phyloP scores from a whole-genome alignment of 345 rosid species.

The Angophora floribunda region DNA sequence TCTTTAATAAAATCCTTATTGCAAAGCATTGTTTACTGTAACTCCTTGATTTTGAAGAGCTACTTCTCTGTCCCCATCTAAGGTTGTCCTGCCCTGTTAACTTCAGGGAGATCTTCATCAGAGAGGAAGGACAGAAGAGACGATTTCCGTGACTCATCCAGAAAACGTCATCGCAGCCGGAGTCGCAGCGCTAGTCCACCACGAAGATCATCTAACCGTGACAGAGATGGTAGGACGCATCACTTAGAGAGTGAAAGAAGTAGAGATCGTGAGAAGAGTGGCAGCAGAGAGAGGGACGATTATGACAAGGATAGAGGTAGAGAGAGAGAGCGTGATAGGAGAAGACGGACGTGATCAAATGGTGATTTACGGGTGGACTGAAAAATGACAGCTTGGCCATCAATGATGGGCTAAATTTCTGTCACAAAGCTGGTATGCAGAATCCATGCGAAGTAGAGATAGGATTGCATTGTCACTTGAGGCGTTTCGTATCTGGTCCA shows the following conservation, averaged over 20 bases:
- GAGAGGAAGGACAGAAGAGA: constrained; percentile 67
- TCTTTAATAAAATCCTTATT: background rate
- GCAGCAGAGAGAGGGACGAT: constrained; percentile 64
- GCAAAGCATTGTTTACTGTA: background rate
- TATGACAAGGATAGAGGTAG: constrained; percentile 53
- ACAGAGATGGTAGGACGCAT: constrained; percentile 30
- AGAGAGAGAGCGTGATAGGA: constrained; percentile 68
- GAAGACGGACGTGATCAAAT: constrained; percentile 39
- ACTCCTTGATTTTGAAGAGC: background rate
- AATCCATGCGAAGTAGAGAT: background rate
- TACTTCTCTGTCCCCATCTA: background rate
- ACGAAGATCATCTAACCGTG: constrained; percentile 43
- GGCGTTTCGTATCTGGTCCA: background rate
- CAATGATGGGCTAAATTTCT: background rate
- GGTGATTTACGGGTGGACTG: background rate
- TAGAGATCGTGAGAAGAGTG: constrained; percentile 65
- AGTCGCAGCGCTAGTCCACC: constrained; percentile 72
- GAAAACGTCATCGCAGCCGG: constrained; percentile 67
- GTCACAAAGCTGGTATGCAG: background rate
- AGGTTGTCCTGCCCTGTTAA: background rate
- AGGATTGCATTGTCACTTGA: background rate
- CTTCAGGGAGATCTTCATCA: constrained; percentile 40
- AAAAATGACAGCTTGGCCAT: background rate
- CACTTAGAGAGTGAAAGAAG: constrained; percentile 40
- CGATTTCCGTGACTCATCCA: constrained; percentile 53